A percentile compares a stretch with the other conserved stretches of the same genome.
phyloP scores from a whole-genome alignment of 208 protist species.

The Leishmania lainsoni region DNA sequence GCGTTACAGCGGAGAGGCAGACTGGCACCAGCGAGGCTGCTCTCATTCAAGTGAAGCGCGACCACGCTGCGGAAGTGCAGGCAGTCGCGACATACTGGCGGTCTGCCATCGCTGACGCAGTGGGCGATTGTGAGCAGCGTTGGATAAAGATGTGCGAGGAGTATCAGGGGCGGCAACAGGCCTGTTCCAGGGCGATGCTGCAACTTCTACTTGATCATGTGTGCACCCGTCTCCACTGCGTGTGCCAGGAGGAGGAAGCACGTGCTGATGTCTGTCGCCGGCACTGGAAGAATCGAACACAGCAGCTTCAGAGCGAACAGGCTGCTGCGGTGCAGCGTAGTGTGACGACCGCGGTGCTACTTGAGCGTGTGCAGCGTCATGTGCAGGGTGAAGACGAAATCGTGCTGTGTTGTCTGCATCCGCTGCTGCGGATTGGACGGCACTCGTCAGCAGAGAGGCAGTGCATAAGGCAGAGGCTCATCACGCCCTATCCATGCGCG shows the following conservation, averaged over 20 bases:
- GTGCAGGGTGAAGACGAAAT: background rate
- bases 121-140: constrained; percentile 3
- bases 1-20: constrained; percentile 20
- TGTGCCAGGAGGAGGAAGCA: background rate
- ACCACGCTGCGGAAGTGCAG: background rate
- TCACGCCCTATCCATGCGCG: background rate
- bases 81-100: background rate
- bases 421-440: background rate
- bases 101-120: constrained; percentile 8
- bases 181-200: background rate
- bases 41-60: constrained; percentile 6
- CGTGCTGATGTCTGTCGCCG: background rate
- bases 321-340: background rate
- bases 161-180: constrained; percentile 4
- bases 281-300: background rate
- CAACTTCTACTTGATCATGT: background rate
- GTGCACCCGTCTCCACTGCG: background rate
- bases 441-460: background rate
- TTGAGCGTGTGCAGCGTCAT: background rate
- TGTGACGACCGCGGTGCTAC: background rate
- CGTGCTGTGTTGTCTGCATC: constrained; percentile 2
- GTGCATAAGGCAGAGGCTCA: background rate
- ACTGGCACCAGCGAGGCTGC: constrained; percentile 1
- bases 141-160: background rate
- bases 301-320: background rate